These are phyloP conservation scores for Lanmaoa rubissima DNA, from an alignment of 768 basidiomycete genomes.

Conservation along the genomic window DNA sequence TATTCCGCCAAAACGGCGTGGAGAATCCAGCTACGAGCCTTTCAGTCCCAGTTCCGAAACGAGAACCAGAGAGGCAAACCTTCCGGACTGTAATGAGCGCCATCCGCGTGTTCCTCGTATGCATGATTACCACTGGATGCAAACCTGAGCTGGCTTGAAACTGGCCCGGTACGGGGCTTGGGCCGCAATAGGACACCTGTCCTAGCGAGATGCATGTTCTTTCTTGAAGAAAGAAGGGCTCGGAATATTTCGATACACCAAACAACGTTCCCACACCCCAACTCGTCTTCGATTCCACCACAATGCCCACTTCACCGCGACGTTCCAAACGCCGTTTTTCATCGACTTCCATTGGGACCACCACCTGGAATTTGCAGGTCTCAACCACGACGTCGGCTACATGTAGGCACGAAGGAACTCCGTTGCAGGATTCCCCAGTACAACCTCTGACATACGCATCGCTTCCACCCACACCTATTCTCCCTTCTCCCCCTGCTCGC, in stretches of 20 bases:
- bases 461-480: constrained; percentile 70
- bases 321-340: constrained; percentile 35
- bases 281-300: background rate
- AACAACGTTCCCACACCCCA: constrained; percentile 19
- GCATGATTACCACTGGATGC: constrained; percentile 44
- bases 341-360: constrained; percentile 24
- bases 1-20: constrained; percentile 66
- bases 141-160: constrained; percentile 40
- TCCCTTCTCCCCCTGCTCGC: constrained; percentile 40
- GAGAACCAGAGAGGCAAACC: constrained; percentile 40
- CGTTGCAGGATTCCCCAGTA: constrained; percentile 4
- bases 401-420: constrained; percentile 13
- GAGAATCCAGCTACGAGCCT: constrained; percentile 46
- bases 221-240: background rate
- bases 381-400: constrained; percentile 10
- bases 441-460: constrained; percentile 64
- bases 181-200: constrained; percentile 36
- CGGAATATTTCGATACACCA: background rate
- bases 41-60: constrained; percentile 5
- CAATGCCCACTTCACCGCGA: constrained; percentile 34
- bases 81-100: constrained; percentile 55
- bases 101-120: constrained; percentile 38
- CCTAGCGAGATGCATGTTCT: constrained; percentile 36
- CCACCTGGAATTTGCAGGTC: constrained; percentile 23
- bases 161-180: constrained; percentile 27